Base-by-base conservation (phyloP, 1,284 basidiomycete species). In the Cystobasidiaceae sp. region DNA sequence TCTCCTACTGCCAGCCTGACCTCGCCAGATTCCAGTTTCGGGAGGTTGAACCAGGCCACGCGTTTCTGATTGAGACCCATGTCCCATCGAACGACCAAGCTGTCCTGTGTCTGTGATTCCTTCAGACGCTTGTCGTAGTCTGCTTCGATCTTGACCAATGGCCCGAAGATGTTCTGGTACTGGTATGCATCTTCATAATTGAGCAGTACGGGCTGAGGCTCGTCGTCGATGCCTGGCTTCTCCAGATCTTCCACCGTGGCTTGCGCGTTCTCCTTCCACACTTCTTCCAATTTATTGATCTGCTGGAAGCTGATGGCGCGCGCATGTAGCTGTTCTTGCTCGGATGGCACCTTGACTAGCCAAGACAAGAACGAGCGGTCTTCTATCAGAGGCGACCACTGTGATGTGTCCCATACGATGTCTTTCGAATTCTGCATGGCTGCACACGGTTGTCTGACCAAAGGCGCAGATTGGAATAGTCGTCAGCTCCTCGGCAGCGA, bases 121-220 rank as follows among this genome's bases (percentile, higher is more conserved):
- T 98, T 98, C 74, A 98, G 82, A 67, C 88, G 85, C 79, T 96
- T 94, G 77, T 99, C 96, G 74, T 97, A 99, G 79, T 98, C 96
- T 5, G 96, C 96, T 76, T 99, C 96, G 73, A 98, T 97, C 81
- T 98, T 98, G 76, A 99, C 94, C 43, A 99, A 83, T 7, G 94
- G 94, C 1, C 94, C 94, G 74, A 97, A 94, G 66, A 98, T 97
- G 76, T 97, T 97, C 79, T 97, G 94, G 76, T 99, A 98, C 76
- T 98, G 94, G 76, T 97, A 97, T 39, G 96, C 94, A 75, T 98
- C 96, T 76, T 98, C 94, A 68, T 65, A 81, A 79, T 86, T 86
- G 45, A 91, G 78, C 30, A 96, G 76, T 69, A 98, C 90, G 1
- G 88, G 85, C 76, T 94, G 90, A 15, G 94, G 93, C 75, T 97